Evolutionary conservation across 2,329 filamentous ascomycete species (phyloP).

Genomic region (Venturia oleaginea): DNA sequence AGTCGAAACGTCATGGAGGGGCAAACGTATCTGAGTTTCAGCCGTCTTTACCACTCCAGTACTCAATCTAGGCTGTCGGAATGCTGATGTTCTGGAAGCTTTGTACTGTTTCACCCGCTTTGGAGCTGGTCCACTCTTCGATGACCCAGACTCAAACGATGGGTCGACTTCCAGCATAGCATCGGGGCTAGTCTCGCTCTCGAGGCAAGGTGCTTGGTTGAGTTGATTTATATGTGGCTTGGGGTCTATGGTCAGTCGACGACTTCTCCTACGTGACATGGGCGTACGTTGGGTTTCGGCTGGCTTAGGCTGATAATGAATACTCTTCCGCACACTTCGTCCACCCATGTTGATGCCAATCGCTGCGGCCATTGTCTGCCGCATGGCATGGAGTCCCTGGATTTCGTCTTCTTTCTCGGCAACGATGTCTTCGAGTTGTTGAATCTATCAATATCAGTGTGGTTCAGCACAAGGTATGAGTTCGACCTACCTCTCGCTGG

Average conservation of each 20-base stretch:
- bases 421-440: conserved; percentile 20
- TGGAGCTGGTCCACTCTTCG: conserved; percentile 28
- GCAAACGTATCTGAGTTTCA: conserved; percentile 16
- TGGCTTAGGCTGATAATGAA: neutral
- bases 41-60: conserved; percentile 17
- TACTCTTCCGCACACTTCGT: conserved; percentile 4
- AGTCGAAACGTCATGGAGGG: conserved; percentile 24
- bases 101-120: conserved; percentile 33
- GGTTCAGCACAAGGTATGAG: neutral
- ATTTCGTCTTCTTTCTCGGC: conserved; percentile 25
- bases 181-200: neutral
- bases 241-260: conserved; percentile 5
- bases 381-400: neutral
- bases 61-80: conserved; percentile 23
- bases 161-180: neutral
- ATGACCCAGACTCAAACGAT: conserved; percentile 23
- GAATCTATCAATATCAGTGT: conserved; percentile 5
- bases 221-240: neutral
- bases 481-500: neutral
- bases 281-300: neutral
- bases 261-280: conserved; percentile 2
- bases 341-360: neutral
- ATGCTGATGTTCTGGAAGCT: conserved; percentile 24
- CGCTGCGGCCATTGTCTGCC: neutral
- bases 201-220: neutral